Percentiles rank a stretch among this genome's conserved stretches.
Conservation (phyloP, 257 asterid genomes). For the Rehmannia glutinosa region DNA sequence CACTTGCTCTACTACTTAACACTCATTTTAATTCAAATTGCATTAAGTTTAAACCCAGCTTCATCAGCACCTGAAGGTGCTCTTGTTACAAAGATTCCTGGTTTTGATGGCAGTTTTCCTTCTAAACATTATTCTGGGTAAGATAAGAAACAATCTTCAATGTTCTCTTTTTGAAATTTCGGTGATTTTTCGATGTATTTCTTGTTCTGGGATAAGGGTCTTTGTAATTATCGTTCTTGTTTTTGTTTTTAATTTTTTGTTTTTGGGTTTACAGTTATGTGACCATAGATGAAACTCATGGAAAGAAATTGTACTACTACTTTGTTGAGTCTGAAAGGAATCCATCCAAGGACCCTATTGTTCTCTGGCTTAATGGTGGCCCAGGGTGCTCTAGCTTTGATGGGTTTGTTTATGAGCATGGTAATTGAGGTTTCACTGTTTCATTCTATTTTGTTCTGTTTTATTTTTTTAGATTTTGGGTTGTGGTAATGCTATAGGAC, state of each 20-base stretch:
- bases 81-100: constrained; percentile 58
- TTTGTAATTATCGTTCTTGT: background rate
- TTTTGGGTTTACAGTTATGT: constrained; percentile 51
- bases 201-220: constrained; percentile 8
- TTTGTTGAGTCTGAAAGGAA: constrained; percentile 81
- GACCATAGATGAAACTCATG: constrained; percentile 55
- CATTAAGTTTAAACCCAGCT: constrained; percentile 13
- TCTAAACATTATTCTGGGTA: constrained; percentile 96
- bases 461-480: background rate
- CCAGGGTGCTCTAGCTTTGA: constrained; percentile 99
- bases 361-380: constrained; percentile 97
- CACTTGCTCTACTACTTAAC: constrained; percentile 1
- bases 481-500: background rate
- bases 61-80: constrained; percentile 66
- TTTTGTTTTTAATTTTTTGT: background rate
- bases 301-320: constrained; percentile 74
- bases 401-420: constrained; percentile 94
- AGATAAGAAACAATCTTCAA: background rate
- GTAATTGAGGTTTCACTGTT: constrained; percentile 30
- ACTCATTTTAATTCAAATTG: constrained; percentile 18
- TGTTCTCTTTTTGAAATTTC: background rate
- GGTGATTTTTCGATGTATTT: constrained; percentile 8
- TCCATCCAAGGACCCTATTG: constrained; percentile 75
- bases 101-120: constrained; percentile 63
- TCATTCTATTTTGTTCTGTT: background rate